phyloP scores from a whole-genome alignment of 2,329 filamentous ascomycete species.

The Leptographium wingfieldii region DNA sequence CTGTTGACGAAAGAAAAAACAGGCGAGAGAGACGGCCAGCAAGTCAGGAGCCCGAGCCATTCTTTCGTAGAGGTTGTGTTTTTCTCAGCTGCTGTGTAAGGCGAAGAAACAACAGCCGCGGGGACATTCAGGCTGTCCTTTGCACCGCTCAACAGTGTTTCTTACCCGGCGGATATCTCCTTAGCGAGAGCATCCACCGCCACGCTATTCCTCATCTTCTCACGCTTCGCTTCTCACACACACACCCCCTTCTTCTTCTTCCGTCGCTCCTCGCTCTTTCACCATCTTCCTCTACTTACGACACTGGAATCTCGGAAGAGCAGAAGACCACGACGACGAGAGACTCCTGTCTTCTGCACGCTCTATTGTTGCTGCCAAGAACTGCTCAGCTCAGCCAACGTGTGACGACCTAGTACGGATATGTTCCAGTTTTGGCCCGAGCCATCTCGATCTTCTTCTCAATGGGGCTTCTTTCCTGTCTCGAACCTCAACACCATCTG shows the following conservation, averaged over 20 bases:
- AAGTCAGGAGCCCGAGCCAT: not conserved
- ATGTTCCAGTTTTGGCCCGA: conserved; percentile 4
- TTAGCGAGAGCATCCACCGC: conserved; percentile 7
- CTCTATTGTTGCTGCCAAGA: not conserved
- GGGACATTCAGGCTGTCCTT: not conserved
- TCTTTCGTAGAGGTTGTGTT: not conserved
- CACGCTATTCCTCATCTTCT: not conserved
- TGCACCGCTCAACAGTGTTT: conserved; percentile 1
- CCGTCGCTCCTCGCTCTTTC: not conserved
- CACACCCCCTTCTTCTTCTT: not conserved
- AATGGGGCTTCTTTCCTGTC: conserved; percentile 42
- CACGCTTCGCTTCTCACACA: not conserved
- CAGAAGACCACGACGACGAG: not conserved
- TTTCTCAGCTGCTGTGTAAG: not conserved
- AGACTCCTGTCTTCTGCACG: not conserved
- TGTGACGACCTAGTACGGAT: not conserved
- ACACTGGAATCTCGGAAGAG: not conserved
- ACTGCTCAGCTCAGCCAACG: not conserved
- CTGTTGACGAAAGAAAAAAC: not conserved
- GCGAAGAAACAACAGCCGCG: not conserved
- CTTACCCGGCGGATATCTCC: conserved; percentile 10
- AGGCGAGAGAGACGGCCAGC: not conserved
- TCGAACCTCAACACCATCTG: conserved; percentile 38
- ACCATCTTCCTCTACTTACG: not conserved
- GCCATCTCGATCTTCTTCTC: conserved; percentile 21